Conservation (phyloP, 116 monocot species). For the Phalaenopsis hybrid region DNA sequence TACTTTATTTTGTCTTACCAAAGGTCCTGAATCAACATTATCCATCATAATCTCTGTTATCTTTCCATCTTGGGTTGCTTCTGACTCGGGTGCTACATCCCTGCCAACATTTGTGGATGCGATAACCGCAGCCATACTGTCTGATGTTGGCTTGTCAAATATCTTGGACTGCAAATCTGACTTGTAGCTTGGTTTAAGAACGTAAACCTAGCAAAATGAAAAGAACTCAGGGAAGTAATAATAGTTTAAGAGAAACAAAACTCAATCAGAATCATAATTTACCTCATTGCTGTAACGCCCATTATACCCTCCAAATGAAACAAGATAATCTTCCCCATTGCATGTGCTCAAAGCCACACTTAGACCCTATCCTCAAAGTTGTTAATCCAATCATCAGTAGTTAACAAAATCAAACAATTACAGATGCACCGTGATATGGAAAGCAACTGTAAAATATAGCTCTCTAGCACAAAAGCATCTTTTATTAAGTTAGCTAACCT, state of each 20-base stretch:
- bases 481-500: not conserved
- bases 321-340: slow-evolving; percentile 80
- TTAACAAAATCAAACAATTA: not conserved
- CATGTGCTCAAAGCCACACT: slow-evolving; percentile 71
- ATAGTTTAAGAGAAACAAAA: not conserved
- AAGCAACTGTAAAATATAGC: not conserved
- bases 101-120: slow-evolving; percentile 41
- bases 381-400: not conserved
- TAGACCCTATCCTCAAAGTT: slow-evolving; percentile 46
- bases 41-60: slow-evolving; percentile 68
- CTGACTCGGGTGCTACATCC: slow-evolving; percentile 60
- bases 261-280: not conserved
- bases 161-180: slow-evolving; percentile 48
- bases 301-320: slow-evolving; percentile 99
- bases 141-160: slow-evolving; percentile 45
- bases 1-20: slow-evolving; percentile 25
- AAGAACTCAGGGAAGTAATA: slow-evolving; percentile 10
- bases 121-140: slow-evolving; percentile 36
- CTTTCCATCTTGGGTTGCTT: slow-evolving; percentile 65
- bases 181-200: slow-evolving; percentile 89
- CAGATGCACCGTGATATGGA: not conserved
- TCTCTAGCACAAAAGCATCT: not conserved
- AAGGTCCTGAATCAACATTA: slow-evolving; percentile 38
- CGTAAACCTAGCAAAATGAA: slow-evolving; percentile 51
- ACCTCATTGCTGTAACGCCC: slow-evolving; percentile 96